Evolutionary conservation across 225 moss, liverwort and hornwort genomes (phyloP).

Genomic region (Takakia lepidozioides): DNA sequence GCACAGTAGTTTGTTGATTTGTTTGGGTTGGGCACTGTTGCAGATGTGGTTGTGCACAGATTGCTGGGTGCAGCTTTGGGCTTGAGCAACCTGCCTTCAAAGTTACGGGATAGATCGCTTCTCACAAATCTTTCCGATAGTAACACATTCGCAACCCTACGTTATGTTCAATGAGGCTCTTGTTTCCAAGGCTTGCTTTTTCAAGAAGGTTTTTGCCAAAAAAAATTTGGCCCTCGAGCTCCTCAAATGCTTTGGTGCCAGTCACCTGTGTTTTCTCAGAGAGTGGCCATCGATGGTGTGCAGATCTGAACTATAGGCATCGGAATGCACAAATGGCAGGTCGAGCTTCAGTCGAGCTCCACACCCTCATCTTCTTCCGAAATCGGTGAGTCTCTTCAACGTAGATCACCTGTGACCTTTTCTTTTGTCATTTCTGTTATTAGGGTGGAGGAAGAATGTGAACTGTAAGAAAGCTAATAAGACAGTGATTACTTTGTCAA

Average conservation of each 20-base stretch:
- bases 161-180: too few relatives aligned
- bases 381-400: constrained; percentile 60
- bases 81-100: constrained; percentile 66
- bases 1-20: too few relatives aligned
- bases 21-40: background rate
- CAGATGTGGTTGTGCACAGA: constrained; percentile 97
- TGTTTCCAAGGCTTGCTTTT: too few relatives aligned
- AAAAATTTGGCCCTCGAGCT: too few relatives aligned
- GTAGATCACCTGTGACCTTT: too few relatives aligned
- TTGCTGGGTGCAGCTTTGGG: constrained; percentile 90
- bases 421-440: too few relatives aligned
- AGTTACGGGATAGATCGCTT: constrained; percentile 66
- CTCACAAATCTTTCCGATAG: constrained; percentile 87
- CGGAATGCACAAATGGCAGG: constrained; percentile 99
- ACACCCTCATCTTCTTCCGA: constrained; percentile 89
- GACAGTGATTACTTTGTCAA: too few relatives aligned
- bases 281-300: background rate
- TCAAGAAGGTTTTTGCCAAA: too few relatives aligned
- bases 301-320: constrained; percentile 92
- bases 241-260: background rate
- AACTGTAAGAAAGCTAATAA: too few relatives aligned
- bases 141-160: constrained; percentile 15
- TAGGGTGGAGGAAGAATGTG: too few relatives aligned
- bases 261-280: background rate
- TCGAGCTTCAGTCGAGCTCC: constrained; percentile 93